phyloP scores from a whole-genome alignment of 257 asterid genomes.

The Solanum dulcamara region DNA sequence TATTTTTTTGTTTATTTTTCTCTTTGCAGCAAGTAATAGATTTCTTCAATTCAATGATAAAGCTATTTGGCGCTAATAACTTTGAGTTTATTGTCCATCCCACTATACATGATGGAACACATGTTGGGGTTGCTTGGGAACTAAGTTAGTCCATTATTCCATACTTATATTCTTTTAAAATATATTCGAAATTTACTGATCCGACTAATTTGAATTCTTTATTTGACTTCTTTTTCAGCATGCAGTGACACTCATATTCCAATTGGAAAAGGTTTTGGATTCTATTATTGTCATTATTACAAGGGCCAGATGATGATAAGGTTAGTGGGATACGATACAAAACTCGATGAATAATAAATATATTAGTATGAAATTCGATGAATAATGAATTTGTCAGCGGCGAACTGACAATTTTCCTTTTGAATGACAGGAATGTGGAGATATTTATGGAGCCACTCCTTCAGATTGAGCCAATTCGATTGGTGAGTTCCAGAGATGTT shows the following conservation, averaged over 20 bases:
- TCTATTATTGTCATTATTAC: constrained; percentile 49
- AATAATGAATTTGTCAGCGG: not conserved
- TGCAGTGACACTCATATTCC: constrained; percentile 36
- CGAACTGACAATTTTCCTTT: not conserved
- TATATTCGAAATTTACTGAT: accelerated
- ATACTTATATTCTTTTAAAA: not conserved
- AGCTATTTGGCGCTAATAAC: constrained; percentile 27
- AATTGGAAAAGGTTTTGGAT: constrained; percentile 59
- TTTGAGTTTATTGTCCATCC: constrained; percentile 46
- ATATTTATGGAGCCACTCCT: constrained; percentile 61
- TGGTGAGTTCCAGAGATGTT: constrained; percentile 39
- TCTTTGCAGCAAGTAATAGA: constrained; percentile 50
- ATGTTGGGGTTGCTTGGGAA: constrained; percentile 52
- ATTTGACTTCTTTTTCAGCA: constrained; percentile 13
- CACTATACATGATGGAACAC: constrained; percentile 49
- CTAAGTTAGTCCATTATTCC: constrained; percentile 25
- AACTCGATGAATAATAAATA: not conserved
- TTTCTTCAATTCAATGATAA: constrained; percentile 44
- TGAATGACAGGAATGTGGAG: constrained; percentile 42
- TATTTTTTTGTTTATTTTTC: not conserved
- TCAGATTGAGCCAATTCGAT: constrained; percentile 38
- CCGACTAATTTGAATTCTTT: not conserved
- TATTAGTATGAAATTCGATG: not conserved
- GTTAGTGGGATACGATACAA: not conserved
- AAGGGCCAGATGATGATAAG: constrained; percentile 52